Conservation (phyloP, 2,329 filamentous ascomycete species). For the Neofusicoccum sp. region DNA sequence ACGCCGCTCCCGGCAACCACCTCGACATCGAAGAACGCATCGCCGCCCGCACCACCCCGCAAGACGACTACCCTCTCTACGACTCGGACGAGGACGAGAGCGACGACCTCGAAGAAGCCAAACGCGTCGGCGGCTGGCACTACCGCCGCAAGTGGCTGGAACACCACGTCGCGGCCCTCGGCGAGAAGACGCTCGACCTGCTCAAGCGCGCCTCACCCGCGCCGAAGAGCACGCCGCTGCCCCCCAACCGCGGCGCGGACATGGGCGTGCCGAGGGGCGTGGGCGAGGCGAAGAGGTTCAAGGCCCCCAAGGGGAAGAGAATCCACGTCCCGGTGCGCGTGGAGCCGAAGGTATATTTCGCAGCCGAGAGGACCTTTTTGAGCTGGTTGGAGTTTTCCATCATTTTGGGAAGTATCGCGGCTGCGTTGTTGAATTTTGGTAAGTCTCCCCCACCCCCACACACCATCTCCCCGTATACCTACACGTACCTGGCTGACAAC, state of each 20-base stretch:
- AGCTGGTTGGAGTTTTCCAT: conserved; percentile 98
- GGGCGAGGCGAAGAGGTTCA: conserved; percentile 56
- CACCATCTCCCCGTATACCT: background rate
- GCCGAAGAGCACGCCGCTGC: conserved; percentile 4
- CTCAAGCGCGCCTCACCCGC: conserved; percentile 34
- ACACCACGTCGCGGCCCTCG: conserved; percentile 52
- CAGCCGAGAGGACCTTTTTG: conserved; percentile 92
- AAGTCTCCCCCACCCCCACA: background rate
- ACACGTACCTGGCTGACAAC: background rate
- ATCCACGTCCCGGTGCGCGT: conserved; percentile 96
- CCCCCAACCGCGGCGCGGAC: conserved; percentile 27
- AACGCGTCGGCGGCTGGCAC: conserved; percentile 72
- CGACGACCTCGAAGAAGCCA: conserved; percentile 73
- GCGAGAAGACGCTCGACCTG: conserved; percentile 34
- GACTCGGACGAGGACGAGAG: conserved; percentile 87
- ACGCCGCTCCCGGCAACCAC: conserved; percentile 36
- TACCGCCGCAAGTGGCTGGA: conserved; percentile 64
- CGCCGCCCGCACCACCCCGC: conserved; percentile 58
- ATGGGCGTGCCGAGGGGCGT: conserved; percentile 48
- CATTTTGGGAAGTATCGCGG: conserved; percentile 68
- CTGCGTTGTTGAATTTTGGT: conserved; percentile 44
- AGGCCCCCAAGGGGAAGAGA: conserved; percentile 75
- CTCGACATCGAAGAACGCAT: conserved; percentile 86
- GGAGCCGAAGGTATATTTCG: conserved; percentile 97
- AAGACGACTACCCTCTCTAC: conserved; percentile 82